Conservation (phyloP, 768 basidiomycete genomes). For the Podaxis carcinomalis region DNA sequence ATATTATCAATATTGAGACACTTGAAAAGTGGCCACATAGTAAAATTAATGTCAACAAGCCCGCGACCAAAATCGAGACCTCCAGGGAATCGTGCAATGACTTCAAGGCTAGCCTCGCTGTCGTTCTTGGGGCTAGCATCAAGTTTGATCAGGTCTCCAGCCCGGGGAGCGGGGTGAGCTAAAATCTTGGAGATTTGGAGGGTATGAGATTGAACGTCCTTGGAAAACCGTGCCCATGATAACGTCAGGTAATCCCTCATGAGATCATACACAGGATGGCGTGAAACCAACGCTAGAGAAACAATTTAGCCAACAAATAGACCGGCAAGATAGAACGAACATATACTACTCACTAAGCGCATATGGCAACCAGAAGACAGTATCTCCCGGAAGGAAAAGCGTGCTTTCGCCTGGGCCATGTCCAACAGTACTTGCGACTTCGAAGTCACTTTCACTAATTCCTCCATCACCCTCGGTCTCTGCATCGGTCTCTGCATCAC, state of each 20-base stretch:
- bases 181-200: conserved; percentile 87
- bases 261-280: conserved; percentile 90
- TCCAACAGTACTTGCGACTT: conserved; percentile 74
- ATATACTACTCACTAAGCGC: conserved; percentile 65
- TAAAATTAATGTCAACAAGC: conserved; percentile 90
- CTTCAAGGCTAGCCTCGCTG: conserved; percentile 60
- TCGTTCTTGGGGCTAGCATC: conserved; percentile 73
- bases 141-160: conserved; percentile 81
- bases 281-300: conserved; percentile 74
- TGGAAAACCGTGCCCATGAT: conserved; percentile 91
- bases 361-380: conserved; percentile 94
- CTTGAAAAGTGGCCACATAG: conserved; percentile 96
- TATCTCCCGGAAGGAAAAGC: conserved; percentile 82
- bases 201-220: conserved; percentile 91
- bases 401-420: conserved; percentile 87
- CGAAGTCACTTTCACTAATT: conserved; percentile 84
- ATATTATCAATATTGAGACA: conserved; percentile 92
- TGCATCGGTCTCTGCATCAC: conserved; percentile 67
- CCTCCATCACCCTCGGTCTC: conserved; percentile 74
- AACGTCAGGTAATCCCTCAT: conserved; percentile 96
- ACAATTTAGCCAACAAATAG: conserved; percentile 10
- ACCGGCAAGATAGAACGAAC: conserved; percentile 9
- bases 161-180: conserved; percentile 81
- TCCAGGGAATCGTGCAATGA: conserved; percentile 89
- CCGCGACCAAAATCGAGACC: conserved; percentile 90